Evolutionary conservation across 2,329 filamentous ascomycete species (phyloP), one percentile per base, ranked within the genome.

Genomic region (Hypoxylon sp.): DNA sequence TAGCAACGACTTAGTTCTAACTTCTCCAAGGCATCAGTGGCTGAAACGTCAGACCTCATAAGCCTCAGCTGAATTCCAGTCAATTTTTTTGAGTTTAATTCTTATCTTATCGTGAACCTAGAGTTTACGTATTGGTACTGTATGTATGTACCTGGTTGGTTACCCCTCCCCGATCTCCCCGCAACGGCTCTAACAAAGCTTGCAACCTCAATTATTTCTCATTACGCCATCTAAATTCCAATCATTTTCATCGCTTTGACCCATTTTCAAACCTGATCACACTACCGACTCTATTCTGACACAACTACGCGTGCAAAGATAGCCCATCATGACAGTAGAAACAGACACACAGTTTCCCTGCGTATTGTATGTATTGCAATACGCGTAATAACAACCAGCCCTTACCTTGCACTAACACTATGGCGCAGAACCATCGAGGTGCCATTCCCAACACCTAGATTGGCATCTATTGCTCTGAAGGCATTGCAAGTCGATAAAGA

Each of bases 401-500:
- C n/a, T n/a, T n/a, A n/a, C n/a, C n/a, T n/a, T 42, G 50, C 60
- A 55, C 57, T 66, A 55, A 62, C 35, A 32, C 35, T 45, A 31
- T 57, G 67, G 54, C 51, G 34, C 46, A 92, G 90, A 65, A 84
- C 81, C 52, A 81, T 96, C 57, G 79, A 86, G 63, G 80, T 94
- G 51, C 93, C 94, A 32, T 88, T 97, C 68, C 92, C 92, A 13
- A 89, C 86, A 29, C 71, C 85, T 25, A 87, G 90, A 56, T 84
- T 97, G 35, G 91, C 93, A 42, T 80, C 79, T 35, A 84, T 88
- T 36, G 91, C 93, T 31, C 80, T 90, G 25, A 81, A 82, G 62
- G 83, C 91, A 27, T 80, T 97, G 31, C 78, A 86, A 51, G 92
- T 97, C 62, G 94, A 99, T 73, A 81, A 86, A 55, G 94, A 99